Evolutionary conservation across 2,329 filamentous ascomycete species (phyloP).

Genomic region (Sclerotinia trifoliorum): DNA sequence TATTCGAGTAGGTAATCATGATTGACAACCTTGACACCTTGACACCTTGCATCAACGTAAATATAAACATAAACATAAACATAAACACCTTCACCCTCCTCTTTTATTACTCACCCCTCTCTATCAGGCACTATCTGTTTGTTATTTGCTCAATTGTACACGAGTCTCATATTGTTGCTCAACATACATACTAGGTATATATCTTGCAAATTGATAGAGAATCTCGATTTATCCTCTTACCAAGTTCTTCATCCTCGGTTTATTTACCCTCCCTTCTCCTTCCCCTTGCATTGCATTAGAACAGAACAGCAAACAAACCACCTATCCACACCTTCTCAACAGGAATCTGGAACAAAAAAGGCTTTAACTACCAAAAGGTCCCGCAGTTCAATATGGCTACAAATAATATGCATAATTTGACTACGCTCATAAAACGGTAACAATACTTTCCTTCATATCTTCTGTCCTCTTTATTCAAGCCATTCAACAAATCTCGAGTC

Average conservation of each 20-base stretch:
- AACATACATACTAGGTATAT: neutral
- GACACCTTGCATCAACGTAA: too few species aligned
- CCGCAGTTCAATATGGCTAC: conserved; percentile 57
- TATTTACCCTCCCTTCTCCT: neutral
- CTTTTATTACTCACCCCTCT: neutral
- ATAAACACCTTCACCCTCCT: neutral
- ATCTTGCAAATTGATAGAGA: neutral
- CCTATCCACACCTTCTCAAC: conserved; percentile 3
- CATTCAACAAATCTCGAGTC: neutral
- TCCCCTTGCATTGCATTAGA: conserved; percentile 15
- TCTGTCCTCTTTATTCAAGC: conserved; percentile 13
- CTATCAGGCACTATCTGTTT: neutral
- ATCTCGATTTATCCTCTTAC: neutral
- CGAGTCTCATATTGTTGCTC: neutral
- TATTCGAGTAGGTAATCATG: too few species aligned
- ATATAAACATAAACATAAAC: neutral
- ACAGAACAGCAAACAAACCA: neutral
- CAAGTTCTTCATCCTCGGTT: neutral
- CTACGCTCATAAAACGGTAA: conserved; percentile 97
- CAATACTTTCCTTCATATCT: conserved; percentile 38
- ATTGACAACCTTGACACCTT: too few species aligned
- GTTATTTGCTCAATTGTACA: neutral
- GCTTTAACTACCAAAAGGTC: neutral
- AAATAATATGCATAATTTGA: conserved; percentile 92
- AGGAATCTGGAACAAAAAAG: neutral